Conservation (phyloP, 768 basidiomycete species). For the Calocybe cyanea region DNA sequence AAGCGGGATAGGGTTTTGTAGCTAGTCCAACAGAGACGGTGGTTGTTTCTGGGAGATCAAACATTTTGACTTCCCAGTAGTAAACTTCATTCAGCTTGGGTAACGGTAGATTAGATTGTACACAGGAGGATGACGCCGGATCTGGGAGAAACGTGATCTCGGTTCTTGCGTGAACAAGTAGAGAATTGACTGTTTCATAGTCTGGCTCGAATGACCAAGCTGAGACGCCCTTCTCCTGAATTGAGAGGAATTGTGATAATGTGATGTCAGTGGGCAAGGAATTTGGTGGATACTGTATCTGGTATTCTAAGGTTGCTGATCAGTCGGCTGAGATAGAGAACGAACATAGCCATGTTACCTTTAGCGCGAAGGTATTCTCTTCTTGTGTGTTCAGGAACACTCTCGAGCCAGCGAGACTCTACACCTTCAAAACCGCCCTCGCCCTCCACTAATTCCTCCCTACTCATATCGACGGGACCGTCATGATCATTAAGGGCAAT, state of each 20-base stretch:
- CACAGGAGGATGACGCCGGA: slow-evolving; percentile 89
- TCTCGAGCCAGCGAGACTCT: slow-evolving; percentile 92
- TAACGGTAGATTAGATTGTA: slow-evolving; percentile 94
- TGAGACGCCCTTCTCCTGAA: slow-evolving; percentile 98
- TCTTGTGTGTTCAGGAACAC: slow-evolving; percentile 58
- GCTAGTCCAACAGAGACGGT: slow-evolving; percentile 91
- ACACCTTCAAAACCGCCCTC: slow-evolving; percentile 93
- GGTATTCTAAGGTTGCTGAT: slow-evolving; percentile 53
- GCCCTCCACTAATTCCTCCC: slow-evolving; percentile 84
- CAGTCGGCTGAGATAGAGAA: slow-evolving; percentile 8
- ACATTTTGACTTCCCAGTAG: slow-evolving; percentile 99
- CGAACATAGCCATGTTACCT: slow-evolving; percentile 44
- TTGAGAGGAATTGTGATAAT: slow-evolving; percentile 95
- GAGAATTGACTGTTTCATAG: slow-evolving; percentile 89
- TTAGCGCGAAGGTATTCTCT: slow-evolving; percentile 81
- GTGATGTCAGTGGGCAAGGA: slow-evolving; percentile 98
- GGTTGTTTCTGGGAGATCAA: slow-evolving; percentile 86
- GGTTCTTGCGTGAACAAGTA: slow-evolving; percentile 92
- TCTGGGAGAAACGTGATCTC: slow-evolving; percentile 98
- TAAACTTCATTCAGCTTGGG: slow-evolving; percentile 99
- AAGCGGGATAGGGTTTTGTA: slow-evolving; percentile 95
- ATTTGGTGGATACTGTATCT: slow-evolving; percentile 87
- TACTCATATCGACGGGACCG: slow-evolving; percentile 90
- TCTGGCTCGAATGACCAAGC: slow-evolving; percentile 99
- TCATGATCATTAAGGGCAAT: slow-evolving; percentile 82